Evolutionary conservation across 2,329 filamentous ascomycete species (phyloP).

Genomic region (Delphinella strobiligena): DNA sequence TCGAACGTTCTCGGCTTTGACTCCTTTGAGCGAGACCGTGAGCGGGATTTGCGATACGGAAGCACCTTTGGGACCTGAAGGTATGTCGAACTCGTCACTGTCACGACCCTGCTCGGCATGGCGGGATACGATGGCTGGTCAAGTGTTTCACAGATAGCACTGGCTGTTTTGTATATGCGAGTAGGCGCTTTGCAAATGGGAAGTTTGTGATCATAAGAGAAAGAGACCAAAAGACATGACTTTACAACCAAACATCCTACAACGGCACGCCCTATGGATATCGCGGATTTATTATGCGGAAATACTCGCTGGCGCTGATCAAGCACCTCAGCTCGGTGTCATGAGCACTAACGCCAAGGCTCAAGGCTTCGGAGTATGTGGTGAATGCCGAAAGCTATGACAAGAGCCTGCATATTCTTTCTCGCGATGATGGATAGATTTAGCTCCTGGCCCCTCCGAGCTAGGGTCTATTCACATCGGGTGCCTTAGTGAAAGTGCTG

Average conservation of each 20-base stretch:
- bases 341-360: neutral
- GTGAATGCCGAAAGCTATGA: neutral
- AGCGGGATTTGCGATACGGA: constrained; percentile 20
- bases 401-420: no score
- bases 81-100: constrained; percentile 16
- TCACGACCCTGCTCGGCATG: constrained; percentile 6
- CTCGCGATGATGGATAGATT: no score
- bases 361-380: neutral
- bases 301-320: neutral
- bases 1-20: constrained; percentile 6
- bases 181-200: neutral
- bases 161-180: no score
- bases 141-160: no score
- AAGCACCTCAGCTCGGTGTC: neutral
- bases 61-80: constrained; percentile 25
- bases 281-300: neutral
- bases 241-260: neutral
- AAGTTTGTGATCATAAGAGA: no score
- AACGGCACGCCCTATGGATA: neutral
- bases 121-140: neutral
- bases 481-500: no score
- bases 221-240: neutral
- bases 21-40: constrained; percentile 8
- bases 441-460: no score
- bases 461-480: no score